A percentile compares a stretch with the other conserved stretches of the same genome.
These are phyloP conservation scores for Moricandia arvensis DNA, from an alignment of 345 rosid genomes.

Conservation along the genomic window DNA sequence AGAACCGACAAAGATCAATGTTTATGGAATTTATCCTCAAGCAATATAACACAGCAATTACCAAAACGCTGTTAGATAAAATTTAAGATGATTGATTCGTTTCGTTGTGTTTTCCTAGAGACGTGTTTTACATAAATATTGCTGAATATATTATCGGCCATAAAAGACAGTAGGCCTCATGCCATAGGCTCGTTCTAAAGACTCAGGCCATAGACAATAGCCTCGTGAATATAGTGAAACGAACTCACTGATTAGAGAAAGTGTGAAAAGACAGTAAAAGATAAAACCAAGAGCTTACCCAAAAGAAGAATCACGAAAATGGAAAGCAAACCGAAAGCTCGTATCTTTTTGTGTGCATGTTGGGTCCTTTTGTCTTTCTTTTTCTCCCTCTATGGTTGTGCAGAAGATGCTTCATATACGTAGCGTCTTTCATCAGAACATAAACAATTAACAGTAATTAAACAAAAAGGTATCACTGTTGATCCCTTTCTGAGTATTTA, in stretches of 20 bases:
- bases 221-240: not conserved
- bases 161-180: too few relatives aligned
- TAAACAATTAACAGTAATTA: slow-evolving; percentile 19
- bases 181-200: too few relatives aligned
- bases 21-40: slow-evolving; percentile 31
- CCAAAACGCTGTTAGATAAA: slow-evolving; percentile 13
- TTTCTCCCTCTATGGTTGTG: slow-evolving; percentile 30
- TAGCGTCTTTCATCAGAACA: slow-evolving; percentile 34
- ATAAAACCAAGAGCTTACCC: not conserved
- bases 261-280: not conserved
- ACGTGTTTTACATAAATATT: not conserved
- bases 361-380: slow-evolving; percentile 38
- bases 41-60: slow-evolving; percentile 4
- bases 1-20: slow-evolving; percentile 23
- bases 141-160: not conserved
- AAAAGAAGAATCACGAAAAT: slow-evolving; percentile 36
- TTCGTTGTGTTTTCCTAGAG: slow-evolving; percentile 2
- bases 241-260: not conserved
- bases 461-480: slow-evolving; percentile 34
- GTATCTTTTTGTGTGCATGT: slow-evolving; percentile 33
- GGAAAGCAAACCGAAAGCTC: slow-evolving; percentile 41
- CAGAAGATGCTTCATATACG: slow-evolving; percentile 33
- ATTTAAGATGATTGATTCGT: not conserved
- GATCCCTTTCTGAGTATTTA: slow-evolving; percentile 31
- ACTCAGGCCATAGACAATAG: not conserved